Percentiles rank a stretch among this genome's conserved stretches.
Conservation (phyloP, 164 flowering plant genomes). For the Aristolochia contorta region DNA sequence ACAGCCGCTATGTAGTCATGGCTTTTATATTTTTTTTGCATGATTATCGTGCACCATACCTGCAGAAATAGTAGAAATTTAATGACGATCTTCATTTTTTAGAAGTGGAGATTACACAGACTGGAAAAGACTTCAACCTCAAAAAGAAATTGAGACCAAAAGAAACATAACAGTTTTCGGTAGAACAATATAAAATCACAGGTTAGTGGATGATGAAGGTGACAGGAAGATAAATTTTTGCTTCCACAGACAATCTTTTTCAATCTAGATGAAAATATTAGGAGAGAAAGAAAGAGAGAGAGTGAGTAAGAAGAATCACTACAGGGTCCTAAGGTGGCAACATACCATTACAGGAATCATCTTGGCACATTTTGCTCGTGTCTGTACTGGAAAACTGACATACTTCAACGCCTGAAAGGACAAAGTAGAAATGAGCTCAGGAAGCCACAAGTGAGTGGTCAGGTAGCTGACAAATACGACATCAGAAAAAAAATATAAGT, state of each 20-base stretch:
- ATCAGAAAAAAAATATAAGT: neutral
- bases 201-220: no score
- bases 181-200: no score
- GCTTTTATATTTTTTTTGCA: constrained; percentile 83
- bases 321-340: neutral
- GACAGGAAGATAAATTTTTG: no score
- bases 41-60: constrained; percentile 89
- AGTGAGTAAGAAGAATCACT: no score
- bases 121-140: no score
- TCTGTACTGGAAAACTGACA: constrained; percentile 98
- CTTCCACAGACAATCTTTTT: no score
- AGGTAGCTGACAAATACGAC: neutral
- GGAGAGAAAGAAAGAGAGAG: no score
- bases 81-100: no score
- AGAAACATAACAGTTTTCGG: no score
- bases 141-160: no score
- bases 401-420: constrained; percentile 85
- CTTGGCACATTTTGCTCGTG: constrained; percentile 97
- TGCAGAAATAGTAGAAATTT: constrained; percentile 20
- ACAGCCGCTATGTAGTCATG: constrained; percentile 72
- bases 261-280: neutral
- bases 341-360: constrained; percentile 99
- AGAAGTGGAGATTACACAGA: no score
- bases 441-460: neutral
- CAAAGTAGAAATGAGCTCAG: constrained; percentile 4